A percentile compares a stretch with the other conserved stretches of the same genome.
Conservation (phyloP, 371 early-diverging fungal genomes). For the Coelomomyces lativittatus region DNA sequence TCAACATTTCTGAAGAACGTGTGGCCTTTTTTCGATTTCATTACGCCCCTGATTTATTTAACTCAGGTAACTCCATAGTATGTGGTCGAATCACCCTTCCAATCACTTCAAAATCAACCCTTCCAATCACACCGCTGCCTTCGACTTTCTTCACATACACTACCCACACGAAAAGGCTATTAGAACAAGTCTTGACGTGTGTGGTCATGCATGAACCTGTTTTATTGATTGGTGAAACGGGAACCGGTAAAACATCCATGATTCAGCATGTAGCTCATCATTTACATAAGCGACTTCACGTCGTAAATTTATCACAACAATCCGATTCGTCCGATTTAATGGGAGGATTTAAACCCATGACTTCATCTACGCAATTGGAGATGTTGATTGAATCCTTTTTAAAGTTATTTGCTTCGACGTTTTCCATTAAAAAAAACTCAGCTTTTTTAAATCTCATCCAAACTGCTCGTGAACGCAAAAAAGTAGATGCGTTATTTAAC, state of each 20-base stretch:
- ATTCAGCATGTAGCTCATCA: constrained; percentile 83
- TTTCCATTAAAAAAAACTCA: constrained; percentile 66
- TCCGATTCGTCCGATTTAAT: constrained; percentile 91
- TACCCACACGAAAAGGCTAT: constrained; percentile 47
- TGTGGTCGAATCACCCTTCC: constrained; percentile 17
- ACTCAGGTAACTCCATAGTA: constrained; percentile 1
- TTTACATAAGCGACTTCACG: constrained; percentile 57
- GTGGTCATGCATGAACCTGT: constrained; percentile 64
- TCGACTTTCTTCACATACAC: constrained; percentile 75
- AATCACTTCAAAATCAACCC: background rate
- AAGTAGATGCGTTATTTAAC: constrained; percentile 61
- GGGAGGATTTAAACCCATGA: constrained; percentile 94
- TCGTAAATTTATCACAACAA: constrained; percentile 95
- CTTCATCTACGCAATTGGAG: constrained; percentile 56
- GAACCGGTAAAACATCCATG: constrained; percentile 97
- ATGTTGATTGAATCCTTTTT: constrained; percentile 72
- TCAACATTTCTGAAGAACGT: too few species aligned
- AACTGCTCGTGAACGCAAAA: constrained; percentile 44
- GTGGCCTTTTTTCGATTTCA: too few species aligned
- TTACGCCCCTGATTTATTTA: too few species aligned
- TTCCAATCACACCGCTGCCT: too few species aligned
- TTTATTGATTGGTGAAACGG: constrained; percentile 95
- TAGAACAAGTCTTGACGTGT: constrained; percentile 70
- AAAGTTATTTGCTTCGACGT: constrained; percentile 60
- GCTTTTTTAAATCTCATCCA: constrained; percentile 64